Conservation (phyloP, 2,329 filamentous ascomycete species). For the Cercospora brassicicola region DNA sequence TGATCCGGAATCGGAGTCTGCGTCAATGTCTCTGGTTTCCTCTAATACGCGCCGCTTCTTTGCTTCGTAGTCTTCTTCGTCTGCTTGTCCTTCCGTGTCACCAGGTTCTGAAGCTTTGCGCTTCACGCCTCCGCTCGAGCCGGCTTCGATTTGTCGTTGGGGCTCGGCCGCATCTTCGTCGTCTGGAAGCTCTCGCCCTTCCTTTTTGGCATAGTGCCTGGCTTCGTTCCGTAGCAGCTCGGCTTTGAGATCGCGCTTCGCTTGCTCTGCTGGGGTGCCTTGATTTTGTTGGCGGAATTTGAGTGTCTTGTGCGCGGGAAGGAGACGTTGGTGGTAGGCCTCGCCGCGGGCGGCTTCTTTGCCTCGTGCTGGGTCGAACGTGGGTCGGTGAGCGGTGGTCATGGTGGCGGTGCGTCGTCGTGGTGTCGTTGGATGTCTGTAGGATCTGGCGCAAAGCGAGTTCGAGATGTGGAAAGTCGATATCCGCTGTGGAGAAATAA, state of each 20-base stretch:
- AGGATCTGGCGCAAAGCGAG: not conserved
- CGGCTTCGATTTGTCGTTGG: slow-evolving; percentile 50
- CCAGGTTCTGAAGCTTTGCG: slow-evolving; percentile 54
- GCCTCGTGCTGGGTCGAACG: slow-evolving; percentile 91
- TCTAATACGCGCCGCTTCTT: slow-evolving; percentile 86
- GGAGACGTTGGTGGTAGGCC: slow-evolving; percentile 92
- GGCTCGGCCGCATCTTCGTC: slow-evolving; percentile 30
- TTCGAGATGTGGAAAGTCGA: not conserved
- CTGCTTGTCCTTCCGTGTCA: slow-evolving; percentile 50
- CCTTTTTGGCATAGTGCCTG: slow-evolving; percentile 81
- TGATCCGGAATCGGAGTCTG: slow-evolving; percentile 61
- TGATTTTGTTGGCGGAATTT: slow-evolving; percentile 90
- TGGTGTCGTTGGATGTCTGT: not conserved
- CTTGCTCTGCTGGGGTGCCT: slow-evolving; percentile 72
- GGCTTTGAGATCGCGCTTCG: slow-evolving; percentile 76
- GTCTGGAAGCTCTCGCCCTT: slow-evolving; percentile 56
- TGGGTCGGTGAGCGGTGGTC: slow-evolving; percentile 72
- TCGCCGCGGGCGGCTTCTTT: slow-evolving; percentile 93
- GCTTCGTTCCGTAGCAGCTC: slow-evolving; percentile 89
- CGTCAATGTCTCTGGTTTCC: slow-evolving; percentile 84
- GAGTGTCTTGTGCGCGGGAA: slow-evolving; percentile 88
- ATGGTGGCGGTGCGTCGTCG: slow-evolving; percentile 39
- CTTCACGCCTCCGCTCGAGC: slow-evolving; percentile 53
- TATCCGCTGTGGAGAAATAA: not conserved
- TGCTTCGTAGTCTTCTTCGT: slow-evolving; percentile 66